A percentile compares a stretch with the other conserved stretches of the same genome.
These are phyloP conservation scores for Trichoderma afroharzianum DNA, from an alignment of 2,329 filamentous ascomycete species.

Conservation along the genomic window DNA sequence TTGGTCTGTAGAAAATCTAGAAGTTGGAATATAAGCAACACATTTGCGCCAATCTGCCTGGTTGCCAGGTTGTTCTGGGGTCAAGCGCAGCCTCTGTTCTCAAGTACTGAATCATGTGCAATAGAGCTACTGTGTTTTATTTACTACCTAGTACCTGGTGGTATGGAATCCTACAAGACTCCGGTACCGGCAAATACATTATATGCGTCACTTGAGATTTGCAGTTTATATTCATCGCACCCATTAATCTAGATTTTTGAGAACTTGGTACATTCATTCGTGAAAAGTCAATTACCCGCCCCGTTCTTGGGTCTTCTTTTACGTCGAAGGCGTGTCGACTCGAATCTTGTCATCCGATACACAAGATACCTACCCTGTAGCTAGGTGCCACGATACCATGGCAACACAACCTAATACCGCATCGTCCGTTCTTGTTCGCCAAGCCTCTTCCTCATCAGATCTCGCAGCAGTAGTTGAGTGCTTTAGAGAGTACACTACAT, in stretches of 20 bases:
- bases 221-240: background rate
- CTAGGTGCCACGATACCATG: background rate
- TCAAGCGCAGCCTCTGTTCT: background rate
- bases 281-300: background rate
- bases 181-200: background rate
- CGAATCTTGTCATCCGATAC: background rate
- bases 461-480: constrained; percentile 22
- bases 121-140: no score
- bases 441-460: constrained; percentile 22
- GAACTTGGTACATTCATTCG: background rate
- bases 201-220: background rate
- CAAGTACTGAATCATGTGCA: background rate
- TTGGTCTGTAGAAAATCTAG: background rate
- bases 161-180: background rate
- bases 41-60: background rate
- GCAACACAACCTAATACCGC: background rate
- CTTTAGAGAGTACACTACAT: constrained; percentile 26
- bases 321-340: background rate
- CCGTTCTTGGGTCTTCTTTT: background rate
- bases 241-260: background rate
- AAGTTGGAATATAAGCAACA: background rate
- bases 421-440: constrained; percentile 21
- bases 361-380: background rate
- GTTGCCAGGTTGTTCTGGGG: background rate
- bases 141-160: background rate